Percentiles rank a stretch among this genome's conserved stretches.
Evolutionary conservation across 108 stramenopile species (phyloP).

Genomic region (Skeletonema costatum): DNA sequence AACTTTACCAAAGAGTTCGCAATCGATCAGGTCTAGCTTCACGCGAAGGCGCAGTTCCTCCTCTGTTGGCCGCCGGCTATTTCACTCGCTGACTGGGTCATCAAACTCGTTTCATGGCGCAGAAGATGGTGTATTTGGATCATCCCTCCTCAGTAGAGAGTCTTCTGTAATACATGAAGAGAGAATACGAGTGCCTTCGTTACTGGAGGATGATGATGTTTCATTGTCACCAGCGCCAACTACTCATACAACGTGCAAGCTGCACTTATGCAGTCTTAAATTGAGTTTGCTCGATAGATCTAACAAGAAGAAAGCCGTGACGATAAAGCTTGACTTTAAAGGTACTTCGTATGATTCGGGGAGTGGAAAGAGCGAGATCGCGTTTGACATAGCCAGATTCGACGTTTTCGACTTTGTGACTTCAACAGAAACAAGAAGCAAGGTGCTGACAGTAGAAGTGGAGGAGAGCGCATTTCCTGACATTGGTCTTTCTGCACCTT

Average conservation of each 20-base stretch:
- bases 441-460: conserved; percentile 36
- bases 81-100: conserved; percentile 20
- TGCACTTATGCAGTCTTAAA: conserved; percentile 12
- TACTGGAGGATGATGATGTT: not conserved
- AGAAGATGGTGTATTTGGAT: not conserved
- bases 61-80: conserved; percentile 23
- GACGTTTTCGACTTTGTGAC: conserved; percentile 49
- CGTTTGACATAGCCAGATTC: conserved; percentile 63
- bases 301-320: conserved; percentile 27
- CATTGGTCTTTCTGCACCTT: not conserved
- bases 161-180: not conserved
- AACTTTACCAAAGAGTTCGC: not conserved
- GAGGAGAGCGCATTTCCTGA: conserved; percentile 5
- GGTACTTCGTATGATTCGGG: conserved; percentile 60
- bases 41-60: not conserved
- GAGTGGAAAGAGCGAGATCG: conserved; percentile 56
- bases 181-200: not conserved
- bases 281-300: conserved; percentile 15
- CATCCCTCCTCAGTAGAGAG: not conserved
- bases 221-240: not conserved
- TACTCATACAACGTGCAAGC: conserved; percentile 8
- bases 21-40: not conserved
- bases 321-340: conserved; percentile 29
- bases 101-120: conserved; percentile 11
- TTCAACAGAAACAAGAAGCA: conserved; percentile 1